Conservation (phyloP, 1,139 yeast species). For the Magnusiomyces tetraspermus region DNA sequence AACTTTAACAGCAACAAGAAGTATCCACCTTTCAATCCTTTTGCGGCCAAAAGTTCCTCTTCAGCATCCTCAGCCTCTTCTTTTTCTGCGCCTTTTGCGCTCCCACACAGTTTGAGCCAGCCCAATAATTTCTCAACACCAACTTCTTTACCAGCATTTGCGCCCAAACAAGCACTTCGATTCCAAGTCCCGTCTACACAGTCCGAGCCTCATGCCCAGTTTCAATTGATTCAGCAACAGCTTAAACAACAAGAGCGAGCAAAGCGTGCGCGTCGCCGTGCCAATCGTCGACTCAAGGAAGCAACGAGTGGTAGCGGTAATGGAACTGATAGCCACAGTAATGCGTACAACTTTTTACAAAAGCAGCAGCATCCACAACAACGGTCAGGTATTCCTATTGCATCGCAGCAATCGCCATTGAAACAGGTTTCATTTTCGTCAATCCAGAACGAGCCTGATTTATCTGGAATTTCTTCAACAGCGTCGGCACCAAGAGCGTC, state of each 20-base stretch:
- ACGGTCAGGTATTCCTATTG: no score
- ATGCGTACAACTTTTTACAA: background rate
- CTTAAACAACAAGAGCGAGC: background rate
- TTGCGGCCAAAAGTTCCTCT: no score
- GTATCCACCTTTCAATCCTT: no score
- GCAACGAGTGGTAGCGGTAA: background rate
- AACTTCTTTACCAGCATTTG: background rate
- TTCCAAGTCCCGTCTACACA: background rate
- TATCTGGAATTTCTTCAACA: no score
- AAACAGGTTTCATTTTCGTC: no score
- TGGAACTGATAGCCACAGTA: background rate
- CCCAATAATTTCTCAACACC: no score
- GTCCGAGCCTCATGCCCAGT: background rate
- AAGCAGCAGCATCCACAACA: background rate
- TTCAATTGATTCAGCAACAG: background rate
- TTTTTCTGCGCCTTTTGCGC: no score
- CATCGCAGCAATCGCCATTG: no score
- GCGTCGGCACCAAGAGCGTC: no score
- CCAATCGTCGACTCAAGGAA: background rate
- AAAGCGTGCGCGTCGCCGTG: background rate
- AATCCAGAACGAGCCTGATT: background rate
- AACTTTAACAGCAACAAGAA: no score
- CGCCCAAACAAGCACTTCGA: background rate
- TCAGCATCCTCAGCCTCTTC: no score
- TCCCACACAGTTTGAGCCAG: no score